Evolutionary conservation across 2,329 filamentous ascomycete species (phyloP), one percentile per base, ranked within the genome.

Genomic region (Zymoseptoria tritici): DNA sequence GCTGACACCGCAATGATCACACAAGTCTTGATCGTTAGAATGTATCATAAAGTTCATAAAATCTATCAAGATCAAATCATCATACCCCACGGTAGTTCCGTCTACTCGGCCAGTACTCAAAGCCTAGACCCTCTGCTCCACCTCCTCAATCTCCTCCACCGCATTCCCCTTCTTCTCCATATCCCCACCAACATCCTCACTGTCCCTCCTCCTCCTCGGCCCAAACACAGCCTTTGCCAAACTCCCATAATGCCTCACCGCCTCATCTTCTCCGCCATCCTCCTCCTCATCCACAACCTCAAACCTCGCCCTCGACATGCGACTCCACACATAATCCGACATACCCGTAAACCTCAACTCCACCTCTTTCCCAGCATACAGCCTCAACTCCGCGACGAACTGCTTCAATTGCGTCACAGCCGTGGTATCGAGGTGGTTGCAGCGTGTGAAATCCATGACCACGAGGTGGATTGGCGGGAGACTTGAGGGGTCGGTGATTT

Each of bases 341-440:
- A 84, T 73, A 6, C 78, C 78, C 1, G 79, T 77, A 51, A 85
- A 80, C 0, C 81, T 69, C 2, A 84, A 65, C 56, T 80, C 75
- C 0, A 80, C 72, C 0, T 70, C 67, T 2, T 75, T 70, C 0
- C 82, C 81, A 0, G 77, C 78, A 57, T 81, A 84, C 22, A 76
- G 76, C 19, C 75, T 73, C 3, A 84, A 63, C 63, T 83, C 80
- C 13, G 72, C 72, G 19, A 79, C 73, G 20, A 85, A 69, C 42
- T 80, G 80, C 49, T 74, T 74, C 6, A 85, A 68, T 8, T 81
- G 78, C 0, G 75, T 73, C 3, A 82, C 74, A 0, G 79, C 82
- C 0, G 82, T 85, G 0, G 78, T 77, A 59, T 85, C 83, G 8
- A 82, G 75, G 60, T 82, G 80, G 16, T 79, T 79, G 19, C 82